Percentiles rank a stretch among this genome's conserved stretches.
These are phyloP conservation scores for Hydrangea macrophylla DNA, from an alignment of 148 eudicot species.

Conservation along the genomic window DNA sequence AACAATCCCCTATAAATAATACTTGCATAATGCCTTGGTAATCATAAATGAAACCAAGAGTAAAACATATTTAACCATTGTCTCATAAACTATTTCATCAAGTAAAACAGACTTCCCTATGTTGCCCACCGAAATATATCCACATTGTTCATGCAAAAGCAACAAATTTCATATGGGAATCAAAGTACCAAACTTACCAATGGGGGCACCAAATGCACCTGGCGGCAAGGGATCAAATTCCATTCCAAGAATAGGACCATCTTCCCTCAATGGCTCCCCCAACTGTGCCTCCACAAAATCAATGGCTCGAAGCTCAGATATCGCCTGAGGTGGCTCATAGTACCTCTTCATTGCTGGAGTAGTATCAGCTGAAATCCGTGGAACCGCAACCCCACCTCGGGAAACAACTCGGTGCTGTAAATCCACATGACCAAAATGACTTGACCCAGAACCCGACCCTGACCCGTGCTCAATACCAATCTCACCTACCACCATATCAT, in stretches of 20 bases:
- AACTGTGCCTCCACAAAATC: slow-evolving; percentile 78
- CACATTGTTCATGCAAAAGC: not conserved
- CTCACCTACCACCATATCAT: slow-evolving; percentile 40
- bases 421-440: slow-evolving; percentile 51
- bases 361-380: slow-evolving; percentile 43
- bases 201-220: slow-evolving; percentile 96
- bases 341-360: slow-evolving; percentile 47
- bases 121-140: not conserved
- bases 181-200: slow-evolving; percentile 46
- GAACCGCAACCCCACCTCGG: slow-evolving; percentile 49
- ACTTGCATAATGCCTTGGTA: not conserved
- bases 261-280: slow-evolving; percentile 85
- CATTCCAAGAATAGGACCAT: slow-evolving; percentile 90
- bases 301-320: slow-evolving; percentile 64
- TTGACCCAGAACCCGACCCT: slow-evolving; percentile 49
- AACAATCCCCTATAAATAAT: no score
- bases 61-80: not conserved
- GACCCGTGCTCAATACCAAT: slow-evolving; percentile 44
- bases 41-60: not conserved
- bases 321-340: slow-evolving; percentile 59
- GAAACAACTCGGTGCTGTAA: slow-evolving; percentile 36
- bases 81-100: not conserved
- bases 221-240: slow-evolving; percentile 99
- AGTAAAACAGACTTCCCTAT: not conserved
- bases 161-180: not conserved